These are phyloP conservation scores for Aspergillus fijiensis DNA, from an alignment of 2,329 filamentous ascomycete genomes.

Conservation along the genomic window DNA sequence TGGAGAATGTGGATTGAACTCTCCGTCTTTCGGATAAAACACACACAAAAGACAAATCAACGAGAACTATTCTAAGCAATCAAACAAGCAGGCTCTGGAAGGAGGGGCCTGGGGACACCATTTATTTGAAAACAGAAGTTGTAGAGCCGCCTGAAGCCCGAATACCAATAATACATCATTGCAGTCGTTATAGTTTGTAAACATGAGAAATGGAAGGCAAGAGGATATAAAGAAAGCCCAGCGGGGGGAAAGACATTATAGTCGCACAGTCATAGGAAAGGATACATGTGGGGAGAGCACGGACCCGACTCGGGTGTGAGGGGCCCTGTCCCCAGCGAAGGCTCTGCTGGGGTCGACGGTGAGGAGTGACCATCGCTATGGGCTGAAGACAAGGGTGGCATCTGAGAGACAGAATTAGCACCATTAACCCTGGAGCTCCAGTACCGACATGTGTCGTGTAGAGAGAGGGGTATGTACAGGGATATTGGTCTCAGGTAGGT, in stretches of 20 bases:
- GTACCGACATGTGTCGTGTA: conserved; percentile 20
- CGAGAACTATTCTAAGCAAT: neutral
- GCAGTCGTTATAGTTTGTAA: conserved; percentile 7
- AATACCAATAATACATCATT: conserved; percentile 8
- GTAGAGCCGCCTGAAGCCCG: conserved; percentile 1
- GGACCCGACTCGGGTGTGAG: conserved; percentile 43
- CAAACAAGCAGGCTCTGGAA: neutral
- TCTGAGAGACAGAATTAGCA: conserved; percentile 29
- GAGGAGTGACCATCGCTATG: conserved; percentile 42
- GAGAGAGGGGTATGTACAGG: conserved; percentile 45
- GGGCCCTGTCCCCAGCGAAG: conserved; percentile 40
- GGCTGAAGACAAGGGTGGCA: conserved; percentile 37
- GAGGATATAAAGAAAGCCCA: neutral
- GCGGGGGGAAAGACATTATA: neutral
- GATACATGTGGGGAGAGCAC: conserved; percentile 40
- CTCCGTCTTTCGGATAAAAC: too few species aligned
- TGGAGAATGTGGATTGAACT: neutral
- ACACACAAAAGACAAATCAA: neutral
- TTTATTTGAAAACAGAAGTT: conserved; percentile 13
- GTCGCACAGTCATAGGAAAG: conserved; percentile 19
- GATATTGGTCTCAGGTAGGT: conserved; percentile 39
- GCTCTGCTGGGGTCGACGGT: conserved; percentile 43
- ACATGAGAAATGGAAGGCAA: neutral
- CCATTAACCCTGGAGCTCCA: conserved; percentile 14
- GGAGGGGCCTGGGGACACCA: neutral